Conservation (phyloP, 352 stramenopile genomes). For the Poterioochromonas sp. region DNA sequence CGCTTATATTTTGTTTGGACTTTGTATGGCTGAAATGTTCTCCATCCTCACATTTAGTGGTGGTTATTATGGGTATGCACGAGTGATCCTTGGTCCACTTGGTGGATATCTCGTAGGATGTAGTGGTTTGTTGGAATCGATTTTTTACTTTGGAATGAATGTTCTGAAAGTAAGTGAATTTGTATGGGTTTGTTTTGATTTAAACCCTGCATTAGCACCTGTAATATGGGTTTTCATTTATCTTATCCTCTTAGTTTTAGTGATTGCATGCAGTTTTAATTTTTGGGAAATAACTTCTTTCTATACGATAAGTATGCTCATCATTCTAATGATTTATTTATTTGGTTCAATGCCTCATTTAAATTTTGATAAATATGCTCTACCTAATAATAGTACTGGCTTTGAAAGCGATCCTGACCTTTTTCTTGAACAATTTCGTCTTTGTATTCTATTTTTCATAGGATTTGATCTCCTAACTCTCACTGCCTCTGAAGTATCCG, state of each 20-base stretch:
- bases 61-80: neutral
- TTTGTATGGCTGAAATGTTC: neutral
- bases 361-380: neutral
- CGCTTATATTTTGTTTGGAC: neutral
- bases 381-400: neutral
- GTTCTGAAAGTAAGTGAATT: constrained; percentile 17
- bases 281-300: constrained; percentile 1
- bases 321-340: neutral
- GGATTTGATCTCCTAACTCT: constrained; percentile 23
- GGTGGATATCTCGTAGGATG: constrained; percentile 8
- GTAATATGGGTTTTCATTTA: neutral
- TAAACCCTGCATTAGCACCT: neutral
- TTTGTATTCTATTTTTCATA: constrained; percentile 14
- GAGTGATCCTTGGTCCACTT: neutral
- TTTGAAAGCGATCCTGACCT: neutral
- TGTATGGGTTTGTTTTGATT: neutral
- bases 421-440: neutral
- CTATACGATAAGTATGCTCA: neutral
- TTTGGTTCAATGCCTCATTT: neutral
- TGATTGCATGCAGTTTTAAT: neutral
- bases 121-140: constrained; percentile 9
- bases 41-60: neutral
- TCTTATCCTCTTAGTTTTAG: neutral
- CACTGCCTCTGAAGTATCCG: neutral
- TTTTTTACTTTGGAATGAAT: constrained; percentile 1